Evolutionary conservation across 495 filamentous ascomycete genomes (phyloP).

Genomic region (Aspergillus campestris): DNA sequence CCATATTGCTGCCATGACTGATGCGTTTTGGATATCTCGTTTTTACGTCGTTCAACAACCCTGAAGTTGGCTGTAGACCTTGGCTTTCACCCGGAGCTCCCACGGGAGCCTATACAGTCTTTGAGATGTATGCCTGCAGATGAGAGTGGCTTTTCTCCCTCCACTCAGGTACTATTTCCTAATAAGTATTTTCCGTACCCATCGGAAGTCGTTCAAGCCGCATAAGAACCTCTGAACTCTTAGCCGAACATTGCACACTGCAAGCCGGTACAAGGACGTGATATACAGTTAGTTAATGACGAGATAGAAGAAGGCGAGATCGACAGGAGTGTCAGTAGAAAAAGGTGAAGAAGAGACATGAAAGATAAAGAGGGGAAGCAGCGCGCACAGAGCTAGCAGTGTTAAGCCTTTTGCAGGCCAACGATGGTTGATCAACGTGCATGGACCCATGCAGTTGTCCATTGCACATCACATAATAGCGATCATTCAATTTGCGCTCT

Average conservation of each 20-base stretch:
- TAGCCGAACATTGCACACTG: no score
- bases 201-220: no score
- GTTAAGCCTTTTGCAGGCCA: neutral
- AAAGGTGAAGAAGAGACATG: neutral
- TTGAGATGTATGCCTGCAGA: neutral
- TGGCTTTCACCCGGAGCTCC: no score
- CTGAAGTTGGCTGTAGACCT: no score
- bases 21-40: neutral
- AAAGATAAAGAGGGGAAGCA: neutral
- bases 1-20: constrained; percentile 10
- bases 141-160: neutral
- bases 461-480: neutral
- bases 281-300: no score
- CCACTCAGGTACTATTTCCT: no score
- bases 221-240: no score
- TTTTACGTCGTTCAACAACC: no score
- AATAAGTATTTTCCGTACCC: no score
- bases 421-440: neutral
- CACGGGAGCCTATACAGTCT: no score
- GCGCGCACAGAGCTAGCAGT: neutral
- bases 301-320: neutral
- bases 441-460: neutral
- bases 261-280: no score
- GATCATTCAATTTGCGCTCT: no score
- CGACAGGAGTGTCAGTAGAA: neutral